Percentiles rank a stretch among this genome's conserved stretches.
These are phyloP conservation scores for Cucumis sativus DNA, from an alignment of 306 rosid species.

Conservation along the genomic window DNA sequence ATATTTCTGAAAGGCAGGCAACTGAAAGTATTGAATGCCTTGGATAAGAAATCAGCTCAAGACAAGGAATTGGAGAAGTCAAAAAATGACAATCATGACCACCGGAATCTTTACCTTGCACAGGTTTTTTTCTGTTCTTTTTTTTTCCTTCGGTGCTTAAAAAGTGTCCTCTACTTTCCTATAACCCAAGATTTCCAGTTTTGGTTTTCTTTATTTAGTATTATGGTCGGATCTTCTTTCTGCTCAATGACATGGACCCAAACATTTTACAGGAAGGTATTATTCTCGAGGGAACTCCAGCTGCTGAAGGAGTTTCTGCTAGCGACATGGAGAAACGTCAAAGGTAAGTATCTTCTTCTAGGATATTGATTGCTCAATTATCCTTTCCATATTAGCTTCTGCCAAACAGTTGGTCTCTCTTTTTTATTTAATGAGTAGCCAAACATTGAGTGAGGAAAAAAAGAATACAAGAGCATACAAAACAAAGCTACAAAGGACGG, in stretches of 20 bases:
- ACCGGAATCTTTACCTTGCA: constrained; percentile 74
- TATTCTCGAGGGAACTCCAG: constrained; percentile 78
- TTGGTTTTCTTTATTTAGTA: background rate
- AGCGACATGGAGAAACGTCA: constrained; percentile 74
- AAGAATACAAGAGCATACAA: background rate
- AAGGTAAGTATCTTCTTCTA: constrained; percentile 39
- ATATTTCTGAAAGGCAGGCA: constrained; percentile 70
- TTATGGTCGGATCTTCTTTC: constrained; percentile 19
- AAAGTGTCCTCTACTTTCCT: background rate
- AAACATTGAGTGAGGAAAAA: background rate
- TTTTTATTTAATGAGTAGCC: no score
- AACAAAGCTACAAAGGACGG: background rate
- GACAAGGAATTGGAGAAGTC: constrained; percentile 63
- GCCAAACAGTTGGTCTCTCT: background rate
- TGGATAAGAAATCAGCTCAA: constrained; percentile 87
- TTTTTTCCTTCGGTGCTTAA: background rate
- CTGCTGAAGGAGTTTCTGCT: constrained; percentile 89
- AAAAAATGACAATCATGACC: constrained; percentile 61
- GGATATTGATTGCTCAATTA: background rate
- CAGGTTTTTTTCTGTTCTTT: constrained; percentile 27
- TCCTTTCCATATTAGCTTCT: background rate
- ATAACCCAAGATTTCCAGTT: background rate
- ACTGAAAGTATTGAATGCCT: constrained; percentile 65
- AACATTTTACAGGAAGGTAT: constrained; percentile 61
- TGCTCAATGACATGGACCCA: constrained; percentile 6